These are phyloP conservation scores for Starmera caribaea DNA, from an alignment of 805 yeast species.

Conservation along the genomic window DNA sequence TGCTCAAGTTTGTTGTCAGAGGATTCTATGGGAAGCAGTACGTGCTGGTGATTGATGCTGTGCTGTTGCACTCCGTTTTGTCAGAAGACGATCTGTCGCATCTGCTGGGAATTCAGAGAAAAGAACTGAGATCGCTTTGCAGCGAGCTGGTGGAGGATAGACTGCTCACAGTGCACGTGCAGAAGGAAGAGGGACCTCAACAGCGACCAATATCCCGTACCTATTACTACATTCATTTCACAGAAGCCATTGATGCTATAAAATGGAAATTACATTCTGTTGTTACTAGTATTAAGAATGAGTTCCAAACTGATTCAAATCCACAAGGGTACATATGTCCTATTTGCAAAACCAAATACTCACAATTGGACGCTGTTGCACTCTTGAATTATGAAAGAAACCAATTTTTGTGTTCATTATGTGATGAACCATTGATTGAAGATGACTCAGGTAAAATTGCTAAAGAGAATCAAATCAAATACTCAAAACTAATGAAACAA, in stretches of 20 bases:
- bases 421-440: conserved; percentile 70
- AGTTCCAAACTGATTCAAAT: conserved; percentile 73
- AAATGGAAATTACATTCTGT: conserved; percentile 94
- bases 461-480: conserved; percentile 66
- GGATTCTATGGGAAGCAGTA: conserved; percentile 84
- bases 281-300: conserved; percentile 70
- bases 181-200: conserved; percentile 59
- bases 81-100: conserved; percentile 86
- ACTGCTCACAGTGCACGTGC: conserved; percentile 58
- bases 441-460: conserved; percentile 85
- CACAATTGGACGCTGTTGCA: conserved; percentile 83
- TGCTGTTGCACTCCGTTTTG: conserved; percentile 77
- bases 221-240: conserved; percentile 78
- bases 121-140: conserved; percentile 77
- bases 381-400: conserved; percentile 70
- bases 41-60: conserved; percentile 77
- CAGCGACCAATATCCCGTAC: conserved; percentile 63
- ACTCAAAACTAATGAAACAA: conserved; percentile 81
- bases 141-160: conserved; percentile 80
- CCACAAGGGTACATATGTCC: conserved; percentile 95
- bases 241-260: conserved; percentile 91
- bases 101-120: conserved; percentile 73
- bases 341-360: conserved; percentile 68
- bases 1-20: conserved; percentile 72
- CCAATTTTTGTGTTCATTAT: conserved; percentile 76